Base-by-base conservation (phyloP, 495 filamentous ascomycete species). In the Cercophora scortea region DNA sequence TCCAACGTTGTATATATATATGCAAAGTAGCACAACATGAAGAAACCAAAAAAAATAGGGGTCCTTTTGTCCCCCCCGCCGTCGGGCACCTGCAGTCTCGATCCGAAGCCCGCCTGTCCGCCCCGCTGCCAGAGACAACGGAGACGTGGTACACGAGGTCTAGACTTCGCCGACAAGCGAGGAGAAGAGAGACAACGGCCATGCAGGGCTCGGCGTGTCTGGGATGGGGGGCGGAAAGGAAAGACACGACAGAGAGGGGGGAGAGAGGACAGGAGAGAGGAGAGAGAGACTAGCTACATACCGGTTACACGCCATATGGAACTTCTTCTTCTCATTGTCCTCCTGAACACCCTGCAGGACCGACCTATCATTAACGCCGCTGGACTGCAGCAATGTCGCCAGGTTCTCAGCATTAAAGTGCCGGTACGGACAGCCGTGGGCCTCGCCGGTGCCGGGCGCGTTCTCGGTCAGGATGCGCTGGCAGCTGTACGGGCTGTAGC, bases 251-350 rank as follows among this genome's bases (percentile, higher is more conserved):
- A 2, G 25, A 25, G 25, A 25, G 25, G 25, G 25, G 25, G 25
- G 25, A n/a, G n/a, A n/a, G 25, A 25, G 25, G 25, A 2, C 25
- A 25, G 5, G 25, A 25, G 2, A 25, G 5, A 25, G 5, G 25
- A 25, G 2, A 25, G 2, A 25, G 25, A 41, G 15, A 33, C 35
- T 3, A 3, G 39, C 33, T 6, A 4, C 68, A 35, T 68, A 77
- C 74, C 90, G 75, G 69, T 96, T 99, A 70, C 94, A 99, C 42
- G 93, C 94, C 63, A 97, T 88, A 66, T 99, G 94, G 58, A 83
- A 99, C 57, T 92, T 83, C 61, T 86, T 85, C 62, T 83, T 89
- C 45, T 86, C 87, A 59, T 92, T 87, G 63, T 99, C 94, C 64
- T 95, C 87, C 58, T 82, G 83, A 11, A 97, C 89, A 9, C 83